Evolutionary conservation across 208 protist genomes (phyloP), one percentile per base, ranked within the genome.

Genomic region (Crithidia expoeki): DNA sequence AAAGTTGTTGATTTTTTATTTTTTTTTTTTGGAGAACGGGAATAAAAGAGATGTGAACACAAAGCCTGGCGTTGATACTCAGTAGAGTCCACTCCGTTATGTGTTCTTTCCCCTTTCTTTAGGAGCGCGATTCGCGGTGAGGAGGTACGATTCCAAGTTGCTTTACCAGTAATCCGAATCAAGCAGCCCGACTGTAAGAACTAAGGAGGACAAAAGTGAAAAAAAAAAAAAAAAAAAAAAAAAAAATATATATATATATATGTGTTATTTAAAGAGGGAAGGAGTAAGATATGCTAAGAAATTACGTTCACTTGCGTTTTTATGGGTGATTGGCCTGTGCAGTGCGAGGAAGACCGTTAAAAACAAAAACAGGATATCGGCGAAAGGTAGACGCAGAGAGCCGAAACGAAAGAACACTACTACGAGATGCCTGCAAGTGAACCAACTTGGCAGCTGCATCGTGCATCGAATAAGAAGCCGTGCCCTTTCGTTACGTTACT

Each of bases 251-350:
- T n/a, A n/a, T n/a, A n/a, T n/a, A n/a, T n/a, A n/a, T n/a, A n/a
- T n/a, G n/a, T n/a, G n/a, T n/a, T n/a, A n/a, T n/a, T n/a, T n/a
- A 60, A 30, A 47, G 42, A 47, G 42, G 25, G 53, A 47, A 57
- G 46, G 49, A 47, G 36, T 67, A 67, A 57, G 61, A 67, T 19
- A 47, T 67, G 34, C 61, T 67, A 67, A 67, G 61, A 28, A 34
- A 0, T 56, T 67, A 67, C 55, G 61, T 50, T 17, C n/a, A 34
- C 61, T 47, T 57, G 42, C 38, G 58, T 64, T 21, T 30, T 40
- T 57, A 47, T 44, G 47, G 23, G 36, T 52, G 58, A 23, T 36
- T 52, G 9, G 23, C 52, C n/a, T 64, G 11, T 21, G 57, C 38
- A 21, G 46, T 19, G 19, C 12, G 16, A 28, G 17, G 38, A 62